Percentiles rank a stretch among this genome's conserved stretches.
Conservation (phyloP, 768 basidiomycete genomes). For the Ramaria sp. region DNA sequence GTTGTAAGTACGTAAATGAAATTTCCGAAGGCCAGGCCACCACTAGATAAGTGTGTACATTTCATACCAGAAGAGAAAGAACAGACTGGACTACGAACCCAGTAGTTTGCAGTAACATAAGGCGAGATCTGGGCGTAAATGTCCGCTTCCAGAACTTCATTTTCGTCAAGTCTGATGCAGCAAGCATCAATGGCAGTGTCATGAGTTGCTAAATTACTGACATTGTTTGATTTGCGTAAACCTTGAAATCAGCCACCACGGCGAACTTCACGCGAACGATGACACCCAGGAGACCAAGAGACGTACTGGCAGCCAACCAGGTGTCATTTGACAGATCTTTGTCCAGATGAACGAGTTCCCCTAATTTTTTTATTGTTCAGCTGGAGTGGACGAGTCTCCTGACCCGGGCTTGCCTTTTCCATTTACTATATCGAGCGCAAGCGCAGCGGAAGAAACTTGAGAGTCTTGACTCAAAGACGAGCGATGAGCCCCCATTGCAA, state of each 20-base stretch:
- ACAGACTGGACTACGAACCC: not conserved
- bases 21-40: slow-evolving; percentile 11
- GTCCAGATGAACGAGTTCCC: slow-evolving; percentile 11
- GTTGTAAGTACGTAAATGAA: slow-evolving; percentile 10
- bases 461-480: slow-evolving; percentile 11
- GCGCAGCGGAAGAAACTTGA: slow-evolving; percentile 9
- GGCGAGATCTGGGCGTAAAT: slow-evolving; percentile 9
- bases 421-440: slow-evolving; percentile 10
- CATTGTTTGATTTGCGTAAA: slow-evolving; percentile 12
- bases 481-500: slow-evolving; percentile 12
- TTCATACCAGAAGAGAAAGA: not conserved
- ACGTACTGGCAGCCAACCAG: slow-evolving; percentile 11
- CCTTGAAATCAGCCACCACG: slow-evolving; percentile 10
- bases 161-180: slow-evolving; percentile 8
- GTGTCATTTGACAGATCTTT: slow-evolving; percentile 9
- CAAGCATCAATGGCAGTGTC: not conserved
- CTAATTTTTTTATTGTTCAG: not conserved
- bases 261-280: slow-evolving; percentile 10
- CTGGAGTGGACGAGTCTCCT: not conserved
- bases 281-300: slow-evolving; percentile 10
- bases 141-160: slow-evolving; percentile 9
- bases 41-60: slow-evolving; percentile 1
- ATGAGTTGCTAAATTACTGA: not conserved
- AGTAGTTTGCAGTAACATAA: slow-evolving; percentile 11
- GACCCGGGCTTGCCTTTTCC: slow-evolving; percentile 1